Conservation (phyloP, 495 filamentous ascomycete genomes). For the Podospora didyma region DNA sequence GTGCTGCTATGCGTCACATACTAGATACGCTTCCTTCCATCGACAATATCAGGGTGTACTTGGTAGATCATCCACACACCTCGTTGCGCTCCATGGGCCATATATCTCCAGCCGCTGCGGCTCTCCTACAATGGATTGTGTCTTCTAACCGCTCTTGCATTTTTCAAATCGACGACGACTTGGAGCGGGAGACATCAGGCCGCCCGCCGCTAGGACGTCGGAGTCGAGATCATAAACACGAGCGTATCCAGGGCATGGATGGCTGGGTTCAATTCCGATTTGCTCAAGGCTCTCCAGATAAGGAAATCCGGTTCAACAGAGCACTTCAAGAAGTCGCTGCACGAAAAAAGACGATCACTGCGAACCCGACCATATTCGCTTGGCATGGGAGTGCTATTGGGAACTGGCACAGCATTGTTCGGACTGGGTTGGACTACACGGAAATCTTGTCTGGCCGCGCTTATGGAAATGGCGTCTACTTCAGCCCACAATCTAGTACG, state of each 20-base stretch:
- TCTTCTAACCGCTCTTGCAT: conserved; percentile 89
- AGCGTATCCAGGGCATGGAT: conserved; percentile 61
- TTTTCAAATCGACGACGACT: conserved; percentile 44
- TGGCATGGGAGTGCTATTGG: conserved; percentile 74
- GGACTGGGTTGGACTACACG: conserved; percentile 74
- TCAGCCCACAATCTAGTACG: conserved; percentile 53
- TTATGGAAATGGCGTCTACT: conserved; percentile 80
- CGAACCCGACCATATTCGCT: conserved; percentile 70
- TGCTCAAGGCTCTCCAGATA: conserved; percentile 85
- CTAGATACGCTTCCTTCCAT: conserved; percentile 68
- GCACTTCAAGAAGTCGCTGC: conserved; percentile 50
- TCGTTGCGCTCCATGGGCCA: conserved; percentile 57
- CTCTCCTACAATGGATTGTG: conserved; percentile 82
- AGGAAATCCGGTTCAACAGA: conserved; percentile 74
- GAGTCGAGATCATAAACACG: conserved; percentile 22
- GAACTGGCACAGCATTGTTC: conserved; percentile 92
- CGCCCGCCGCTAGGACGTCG: neutral
- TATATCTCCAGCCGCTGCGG: conserved; percentile 62
- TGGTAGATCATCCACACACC: conserved; percentile 39
- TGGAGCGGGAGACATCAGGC: neutral
- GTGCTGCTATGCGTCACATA: conserved; percentile 50
- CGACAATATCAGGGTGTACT: conserved; percentile 55
- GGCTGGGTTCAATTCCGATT: conserved; percentile 81
- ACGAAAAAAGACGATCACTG: conserved; percentile 25
- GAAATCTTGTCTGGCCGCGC: conserved; percentile 59